Conservation (phyloP, 768 basidiomycete genomes). For the Tulasnella sp. region DNA sequence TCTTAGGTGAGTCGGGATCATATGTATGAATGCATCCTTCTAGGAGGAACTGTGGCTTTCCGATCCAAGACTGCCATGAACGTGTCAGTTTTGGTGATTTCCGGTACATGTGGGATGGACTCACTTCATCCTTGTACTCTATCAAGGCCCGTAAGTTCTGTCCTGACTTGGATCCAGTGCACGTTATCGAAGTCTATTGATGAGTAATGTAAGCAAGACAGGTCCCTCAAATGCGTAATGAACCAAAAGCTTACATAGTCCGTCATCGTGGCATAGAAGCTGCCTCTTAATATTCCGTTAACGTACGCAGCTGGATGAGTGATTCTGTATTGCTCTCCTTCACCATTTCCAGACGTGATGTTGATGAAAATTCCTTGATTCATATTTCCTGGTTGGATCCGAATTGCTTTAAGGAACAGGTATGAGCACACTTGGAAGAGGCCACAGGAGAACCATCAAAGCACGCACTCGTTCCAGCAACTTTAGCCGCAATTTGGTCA, state of each 20-base stretch:
- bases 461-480: constrained; percentile 61
- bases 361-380: constrained; percentile 85
- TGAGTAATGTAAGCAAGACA: background rate
- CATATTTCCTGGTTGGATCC: constrained; percentile 64
- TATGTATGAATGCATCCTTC: constrained; percentile 87
- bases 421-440: constrained; percentile 17
- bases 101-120: constrained; percentile 19
- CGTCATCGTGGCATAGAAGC: constrained; percentile 78
- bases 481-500: constrained; percentile 88
- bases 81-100: background rate
- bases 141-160: constrained; percentile 62
- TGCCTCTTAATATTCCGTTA: constrained; percentile 83
- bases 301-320: constrained; percentile 83
- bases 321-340: constrained; percentile 73
- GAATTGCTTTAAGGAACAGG: constrained; percentile 36
- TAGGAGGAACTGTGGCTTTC: constrained; percentile 66
- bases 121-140: constrained; percentile 92
- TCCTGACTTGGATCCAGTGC: constrained; percentile 49
- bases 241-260: constrained; percentile 34
- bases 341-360: constrained; percentile 57
- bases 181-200: constrained; percentile 58
- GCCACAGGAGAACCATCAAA: constrained; percentile 11
- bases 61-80: constrained; percentile 64
- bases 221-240: constrained; percentile 12
- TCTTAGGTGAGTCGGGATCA: constrained; percentile 50